Evolutionary conservation across 371 early-diverging fungal genomes (phyloP), one percentile per base, ranked within the genome.

Genomic region (Chytridiales sp.): DNA sequence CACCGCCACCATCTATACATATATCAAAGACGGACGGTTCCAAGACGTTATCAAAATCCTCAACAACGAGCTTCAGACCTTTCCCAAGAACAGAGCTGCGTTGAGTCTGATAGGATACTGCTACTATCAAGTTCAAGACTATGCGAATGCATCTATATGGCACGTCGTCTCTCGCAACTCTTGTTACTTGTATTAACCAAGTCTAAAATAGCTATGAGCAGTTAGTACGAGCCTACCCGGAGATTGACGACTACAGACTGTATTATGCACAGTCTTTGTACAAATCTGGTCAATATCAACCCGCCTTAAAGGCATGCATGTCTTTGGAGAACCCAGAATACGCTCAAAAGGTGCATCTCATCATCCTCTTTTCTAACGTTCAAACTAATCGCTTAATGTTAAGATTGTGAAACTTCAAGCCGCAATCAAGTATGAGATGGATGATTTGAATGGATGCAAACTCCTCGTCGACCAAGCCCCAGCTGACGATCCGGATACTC

Each of bases 391-490:
- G n/a, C 50, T 39, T 22, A 29, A 17, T 27, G 6, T 1, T 1
- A 34, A 76, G 77, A 40, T 74, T n/a, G 38, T 69, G n/a, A 77
- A 79, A 59, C 68, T 82, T 22, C 78, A 77, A 56, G 78, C 80
- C 15, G 66, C 80, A 0, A 77, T 80, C 50, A 77, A 79, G 39
- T 80, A 77, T 58, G 76, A 75, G 44, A 62, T 62, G 62, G 70
- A 80, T 46, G 82, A 82, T 46, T 42, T 76, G 29, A 40, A 62
- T 8, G 79, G 74, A 1, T 76, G 77, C 71, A 73, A 74, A 38
- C 36, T 51, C 2, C 44, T 79, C 26, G 64, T 78, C 29, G 79
- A 82, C n/a, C 70, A 77, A 36, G 30, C 56, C 21, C 57, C 73
- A 3, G 38, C 61, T 5, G 75, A 75, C 35, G 78, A 80, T 43